These are phyloP conservation scores for Gossypium schwendimanii DNA, from an alignment of 441 rosid genomes.

Conservation along the genomic window DNA sequence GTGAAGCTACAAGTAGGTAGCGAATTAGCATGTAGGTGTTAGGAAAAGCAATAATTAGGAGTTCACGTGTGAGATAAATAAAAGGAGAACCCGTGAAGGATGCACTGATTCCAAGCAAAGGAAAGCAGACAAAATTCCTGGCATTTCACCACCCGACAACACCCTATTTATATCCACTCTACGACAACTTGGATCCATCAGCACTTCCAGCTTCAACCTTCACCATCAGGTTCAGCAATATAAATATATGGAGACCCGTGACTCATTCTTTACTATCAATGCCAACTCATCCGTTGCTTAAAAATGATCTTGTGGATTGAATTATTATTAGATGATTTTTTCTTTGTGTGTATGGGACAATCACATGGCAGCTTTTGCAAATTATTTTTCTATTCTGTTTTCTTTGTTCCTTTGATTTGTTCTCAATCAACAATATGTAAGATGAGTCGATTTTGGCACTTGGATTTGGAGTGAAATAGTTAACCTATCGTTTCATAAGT, in stretches of 20 bases:
- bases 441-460: not conserved
- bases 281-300: not conserved
- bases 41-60: not conserved
- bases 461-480: not conserved
- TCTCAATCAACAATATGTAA: not conserved
- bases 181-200: conserved; percentile 15
- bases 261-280: not conserved
- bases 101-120: conserved; percentile 8
- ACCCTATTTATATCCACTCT: not conserved
- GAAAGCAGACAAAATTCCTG: conserved; percentile 5
- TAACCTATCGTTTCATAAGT: not conserved
- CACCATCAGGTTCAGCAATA: not conserved
- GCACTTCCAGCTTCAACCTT: too few relatives aligned
- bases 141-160: conserved; percentile 23
- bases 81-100: conserved; percentile 28
- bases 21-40: too few relatives aligned
- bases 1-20: too few relatives aligned
- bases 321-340: not conserved
- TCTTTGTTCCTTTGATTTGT: not conserved
- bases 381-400: not conserved
- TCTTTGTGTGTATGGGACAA: not conserved
- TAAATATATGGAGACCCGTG: conserved; percentile 31
- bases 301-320: not conserved
- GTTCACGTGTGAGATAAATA: conserved; percentile 17
- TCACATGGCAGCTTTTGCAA: not conserved